Evolutionary conservation across 148 eudicot genomes (phyloP), one percentile per base, ranked within the genome.

Genomic region (Nepenthes mirabilis): DNA sequence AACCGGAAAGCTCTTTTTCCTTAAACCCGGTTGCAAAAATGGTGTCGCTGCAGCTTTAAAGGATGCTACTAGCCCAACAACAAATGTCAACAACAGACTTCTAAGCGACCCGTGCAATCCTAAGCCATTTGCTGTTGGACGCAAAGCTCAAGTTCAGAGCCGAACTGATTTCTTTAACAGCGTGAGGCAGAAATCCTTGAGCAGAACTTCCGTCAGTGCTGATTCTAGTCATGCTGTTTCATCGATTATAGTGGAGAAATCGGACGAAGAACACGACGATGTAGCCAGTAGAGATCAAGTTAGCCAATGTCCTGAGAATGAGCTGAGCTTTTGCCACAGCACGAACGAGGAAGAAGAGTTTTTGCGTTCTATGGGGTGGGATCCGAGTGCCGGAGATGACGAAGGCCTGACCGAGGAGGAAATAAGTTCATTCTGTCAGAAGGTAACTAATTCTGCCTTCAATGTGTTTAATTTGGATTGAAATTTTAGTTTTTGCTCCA

Each of bases 361-460:
- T 65, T 76, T 91, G 64, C 91, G 84, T 62, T 79, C 88, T 64
- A 83, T 88, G 71, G 98, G 98, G 57, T 91, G 98, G 98, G 85
- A 83, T 55, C 91, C 83, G 66, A 77, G 76, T 68, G 79, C 67
- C 34, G 88, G 74, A 57, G 98, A 91, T 64, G 94, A 88, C 37
- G 96, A 82, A 66, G 94, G 84, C 34, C 87, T 91, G 51, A 91
- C 98, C 11, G 83, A 88, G 77, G 98, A 91, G 74, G 98, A 91
- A 80, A 91, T 88, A 37, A 79, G 66, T 70, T 80, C 88, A 48
- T 91, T 91, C 69, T 76, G 73, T 59, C 64, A 79, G 62, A 81
- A 88, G 84, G 90, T 88, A 80, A 77, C 40, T 61, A 55, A 47
- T 52, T 33, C 36, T n/a, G 14, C 11, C 34, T 8, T 52, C n/a